A percentile compares a stretch with the other conserved stretches of the same genome.
These are phyloP conservation scores for Yamadazyma taylorii DNA, from an alignment of 1,139 yeast species.

Conservation along the genomic window DNA sequence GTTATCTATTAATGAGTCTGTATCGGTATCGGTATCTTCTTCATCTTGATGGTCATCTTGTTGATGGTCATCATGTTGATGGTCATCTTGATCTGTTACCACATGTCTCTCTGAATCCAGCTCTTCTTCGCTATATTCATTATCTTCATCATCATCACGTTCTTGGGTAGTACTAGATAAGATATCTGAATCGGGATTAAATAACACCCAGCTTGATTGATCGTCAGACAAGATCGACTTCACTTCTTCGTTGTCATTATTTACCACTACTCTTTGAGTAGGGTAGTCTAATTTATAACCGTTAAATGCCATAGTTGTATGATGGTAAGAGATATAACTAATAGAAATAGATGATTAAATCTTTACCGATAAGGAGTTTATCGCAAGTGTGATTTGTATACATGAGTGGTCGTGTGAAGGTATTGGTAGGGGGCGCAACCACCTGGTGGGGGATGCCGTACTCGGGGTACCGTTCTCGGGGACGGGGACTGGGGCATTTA, in stretches of 20 bases:
- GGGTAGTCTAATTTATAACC: conserved; percentile 19
- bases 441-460: too few relatives aligned
- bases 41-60: conserved; percentile 1
- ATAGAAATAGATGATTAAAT: not conserved
- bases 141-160: conserved; percentile 6
- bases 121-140: conserved; percentile 9
- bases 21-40: conserved; percentile 22
- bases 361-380: conserved; percentile 15
- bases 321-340: not conserved
- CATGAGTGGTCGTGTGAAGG: not conserved
- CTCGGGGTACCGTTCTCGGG: too few relatives aligned
- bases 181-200: conserved; percentile 45
- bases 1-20: conserved; percentile 19
- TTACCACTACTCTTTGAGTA: conserved; percentile 9
- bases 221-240: conserved; percentile 23
- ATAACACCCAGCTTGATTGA: conserved; percentile 45
- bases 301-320: conserved; percentile 16
- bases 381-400: conserved; percentile 1
- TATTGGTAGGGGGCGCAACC: not conserved
- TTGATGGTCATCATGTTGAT: not conserved
- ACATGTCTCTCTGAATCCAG: conserved; percentile 10
- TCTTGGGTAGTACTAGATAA: conserved; percentile 39
- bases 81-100: conserved; percentile 13
- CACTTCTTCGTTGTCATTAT: conserved; percentile 14
- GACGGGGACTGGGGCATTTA: too few relatives aligned